Evolutionary conservation across 2,329 filamentous ascomycete species (phyloP).

Genomic region (Lasiodiplodia sp.): DNA sequence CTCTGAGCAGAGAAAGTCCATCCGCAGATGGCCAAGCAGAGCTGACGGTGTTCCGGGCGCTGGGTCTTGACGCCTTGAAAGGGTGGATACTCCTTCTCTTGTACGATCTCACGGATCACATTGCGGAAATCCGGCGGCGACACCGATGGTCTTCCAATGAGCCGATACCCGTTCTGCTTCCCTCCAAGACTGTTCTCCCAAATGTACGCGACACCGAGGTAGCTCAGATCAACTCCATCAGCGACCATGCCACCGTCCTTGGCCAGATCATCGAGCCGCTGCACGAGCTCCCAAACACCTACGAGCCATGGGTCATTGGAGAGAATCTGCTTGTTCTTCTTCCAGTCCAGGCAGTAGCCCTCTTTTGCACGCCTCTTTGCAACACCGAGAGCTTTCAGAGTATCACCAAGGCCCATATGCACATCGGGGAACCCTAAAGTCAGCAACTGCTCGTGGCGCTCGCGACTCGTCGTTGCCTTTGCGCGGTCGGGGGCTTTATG

Average conservation of each 20-base stretch:
- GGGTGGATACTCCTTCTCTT: constrained; percentile 65
- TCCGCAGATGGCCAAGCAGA: constrained; percentile 77
- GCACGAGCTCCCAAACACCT: constrained; percentile 79
- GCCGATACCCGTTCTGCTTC: constrained; percentile 42
- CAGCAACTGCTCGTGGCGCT: constrained; percentile 48
- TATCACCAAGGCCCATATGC: constrained; percentile 43
- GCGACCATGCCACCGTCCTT: constrained; percentile 74
- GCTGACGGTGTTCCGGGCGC: constrained; percentile 73
- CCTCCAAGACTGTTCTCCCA: constrained; percentile 75
- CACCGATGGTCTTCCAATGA: constrained; percentile 32
- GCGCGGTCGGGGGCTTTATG: constrained; percentile 40
- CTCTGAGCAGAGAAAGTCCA: constrained; percentile 68
- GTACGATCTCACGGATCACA: constrained; percentile 68
- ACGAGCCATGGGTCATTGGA: constrained; percentile 77
- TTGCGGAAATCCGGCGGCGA: constrained; percentile 65
- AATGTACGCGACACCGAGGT: constrained; percentile 74
- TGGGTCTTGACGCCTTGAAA: constrained; percentile 70
- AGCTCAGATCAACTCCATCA: constrained; percentile 74
- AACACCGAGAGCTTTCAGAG: constrained; percentile 46
- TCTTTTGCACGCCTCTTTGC: constrained; percentile 63
- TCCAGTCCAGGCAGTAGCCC: constrained; percentile 65
- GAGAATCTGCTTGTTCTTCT: constrained; percentile 71
- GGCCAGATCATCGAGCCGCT: constrained; percentile 69
- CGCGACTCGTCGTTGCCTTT: constrained; percentile 41
- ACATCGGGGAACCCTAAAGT: constrained; percentile 46